phyloP scores from a whole-genome alignment of 495 filamentous ascomycete genomes.

The Cudoniella acicularis region DNA sequence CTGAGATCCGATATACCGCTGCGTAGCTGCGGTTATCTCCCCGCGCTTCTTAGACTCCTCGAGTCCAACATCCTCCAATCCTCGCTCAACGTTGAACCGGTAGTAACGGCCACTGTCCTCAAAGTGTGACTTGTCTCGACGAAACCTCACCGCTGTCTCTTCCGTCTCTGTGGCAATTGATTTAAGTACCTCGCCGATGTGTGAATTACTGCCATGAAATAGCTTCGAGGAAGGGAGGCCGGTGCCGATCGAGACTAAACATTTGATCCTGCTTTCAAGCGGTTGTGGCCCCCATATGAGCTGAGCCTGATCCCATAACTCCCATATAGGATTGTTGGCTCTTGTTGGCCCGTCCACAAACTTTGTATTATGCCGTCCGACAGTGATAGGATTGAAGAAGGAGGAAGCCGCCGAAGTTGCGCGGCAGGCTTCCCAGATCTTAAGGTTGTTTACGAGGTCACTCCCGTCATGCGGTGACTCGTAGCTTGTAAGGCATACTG shows the following conservation, averaged over 20 bases:
- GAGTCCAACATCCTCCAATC: conserved; percentile 39
- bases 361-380: conserved; percentile 30
- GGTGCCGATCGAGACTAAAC: conserved; percentile 45
- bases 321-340: conserved; percentile 44
- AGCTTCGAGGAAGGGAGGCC: conserved; percentile 34
- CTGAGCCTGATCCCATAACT: conserved; percentile 43
- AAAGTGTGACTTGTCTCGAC: conserved; percentile 33
- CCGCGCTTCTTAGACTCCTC: conserved; percentile 36
- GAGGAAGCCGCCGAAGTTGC: conserved; percentile 42
- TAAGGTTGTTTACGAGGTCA: conserved; percentile 35
- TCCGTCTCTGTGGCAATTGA: conserved; percentile 39
- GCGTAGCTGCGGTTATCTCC: conserved; percentile 38
- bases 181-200: conserved; percentile 28
- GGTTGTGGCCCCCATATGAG: conserved; percentile 32
- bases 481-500: conserved; percentile 43
- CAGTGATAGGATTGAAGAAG: conserved; percentile 44
- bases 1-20: conserved; percentile 34
- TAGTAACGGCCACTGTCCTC: conserved; percentile 35
- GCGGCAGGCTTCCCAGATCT: conserved; percentile 44
- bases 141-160: conserved; percentile 35
- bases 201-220: conserved; percentile 26
- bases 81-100: conserved; percentile 43
- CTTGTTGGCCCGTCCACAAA: conserved; percentile 42
- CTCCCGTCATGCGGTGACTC: conserved; percentile 32
- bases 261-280: conserved; percentile 34